These are phyloP conservation scores for Epichloe gansuensis DNA, from an alignment of 2,329 filamentous ascomycete genomes.

Conservation along the genomic window DNA sequence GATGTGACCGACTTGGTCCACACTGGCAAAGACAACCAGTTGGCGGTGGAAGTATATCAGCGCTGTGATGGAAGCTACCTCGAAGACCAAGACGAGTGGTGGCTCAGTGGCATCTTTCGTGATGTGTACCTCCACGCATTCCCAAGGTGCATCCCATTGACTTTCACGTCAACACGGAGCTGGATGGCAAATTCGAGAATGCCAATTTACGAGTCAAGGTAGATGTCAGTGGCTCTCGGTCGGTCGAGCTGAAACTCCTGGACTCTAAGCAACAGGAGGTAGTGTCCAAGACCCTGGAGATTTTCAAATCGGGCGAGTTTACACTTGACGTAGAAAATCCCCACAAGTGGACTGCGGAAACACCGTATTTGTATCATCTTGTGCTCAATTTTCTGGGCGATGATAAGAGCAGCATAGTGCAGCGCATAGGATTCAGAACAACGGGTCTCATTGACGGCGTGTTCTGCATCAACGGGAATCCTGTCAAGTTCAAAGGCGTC, in stretches of 20 bases:
- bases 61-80: slow-evolving; percentile 61
- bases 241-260: slow-evolving; percentile 23
- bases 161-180: slow-evolving; percentile 40
- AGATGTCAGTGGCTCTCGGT: slow-evolving; percentile 25
- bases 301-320: slow-evolving; percentile 24
- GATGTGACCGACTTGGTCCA: slow-evolving; percentile 47
- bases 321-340: slow-evolving; percentile 35
- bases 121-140: slow-evolving; percentile 56
- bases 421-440: slow-evolving; percentile 51
- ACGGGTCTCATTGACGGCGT: slow-evolving; percentile 49
- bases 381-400: slow-evolving; percentile 22
- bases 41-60: slow-evolving; percentile 60
- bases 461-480: slow-evolving; percentile 51
- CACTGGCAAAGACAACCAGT: slow-evolving; percentile 33
- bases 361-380: slow-evolving; percentile 47
- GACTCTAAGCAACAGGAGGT: slow-evolving; percentile 18
- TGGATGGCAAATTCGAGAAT: slow-evolving; percentile 42
- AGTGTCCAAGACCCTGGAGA: slow-evolving; percentile 15
- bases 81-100: slow-evolving; percentile 62
- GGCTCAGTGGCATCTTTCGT: slow-evolving; percentile 55
- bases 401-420: slow-evolving; percentile 26
- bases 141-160: slow-evolving; percentile 42
- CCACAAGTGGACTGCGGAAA: slow-evolving; percentile 58
- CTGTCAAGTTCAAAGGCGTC: slow-evolving; percentile 53
- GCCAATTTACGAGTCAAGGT: slow-evolving; percentile 38